Evolutionary conservation across 2,329 filamentous ascomycete genomes (phyloP).

Genomic region (Macrophomina tecta): DNA sequence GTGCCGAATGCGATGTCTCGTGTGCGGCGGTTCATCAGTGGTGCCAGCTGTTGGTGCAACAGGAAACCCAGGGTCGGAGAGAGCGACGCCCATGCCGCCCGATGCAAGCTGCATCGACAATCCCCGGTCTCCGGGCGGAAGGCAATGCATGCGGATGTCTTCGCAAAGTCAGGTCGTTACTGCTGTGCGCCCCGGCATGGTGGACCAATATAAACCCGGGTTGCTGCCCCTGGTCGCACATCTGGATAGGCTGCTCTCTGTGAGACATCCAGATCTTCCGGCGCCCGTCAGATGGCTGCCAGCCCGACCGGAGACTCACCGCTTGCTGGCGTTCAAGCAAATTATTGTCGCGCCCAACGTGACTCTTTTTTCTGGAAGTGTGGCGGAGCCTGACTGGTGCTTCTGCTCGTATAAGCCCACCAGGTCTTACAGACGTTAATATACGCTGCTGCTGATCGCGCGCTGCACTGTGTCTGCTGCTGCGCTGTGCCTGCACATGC

Average conservation of each 20-base stretch:
- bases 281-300: slow-evolving; percentile 24
- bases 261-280: slow-evolving; percentile 28
- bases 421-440: slow-evolving; percentile 18
- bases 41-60: slow-evolving; percentile 26
- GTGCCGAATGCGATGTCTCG: slow-evolving; percentile 27
- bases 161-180: slow-evolving; percentile 12
- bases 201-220: slow-evolving; percentile 27
- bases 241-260: slow-evolving; percentile 22
- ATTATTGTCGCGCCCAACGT: slow-evolving; percentile 18
- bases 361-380: slow-evolving; percentile 22
- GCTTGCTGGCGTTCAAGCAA: slow-evolving; percentile 14
- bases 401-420: slow-evolving; percentile 24
- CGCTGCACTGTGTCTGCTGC: neutral
- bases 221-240: slow-evolving; percentile 23
- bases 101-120: slow-evolving; percentile 23
- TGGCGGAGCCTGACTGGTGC: slow-evolving; percentile 25
- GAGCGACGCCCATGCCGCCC: slow-evolving; percentile 3
- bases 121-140: slow-evolving; percentile 26
- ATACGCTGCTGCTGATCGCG: slow-evolving; percentile 24
- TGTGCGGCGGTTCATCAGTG: slow-evolving; percentile 15
- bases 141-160: slow-evolving; percentile 19
- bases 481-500: neutral
- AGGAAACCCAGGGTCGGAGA: slow-evolving; percentile 11
- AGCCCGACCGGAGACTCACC: slow-evolving; percentile 22
- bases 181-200: slow-evolving; percentile 23